Base-by-base conservation (phyloP, 1,284 basidiomycete species). In the Malassezia psittaci region DNA sequence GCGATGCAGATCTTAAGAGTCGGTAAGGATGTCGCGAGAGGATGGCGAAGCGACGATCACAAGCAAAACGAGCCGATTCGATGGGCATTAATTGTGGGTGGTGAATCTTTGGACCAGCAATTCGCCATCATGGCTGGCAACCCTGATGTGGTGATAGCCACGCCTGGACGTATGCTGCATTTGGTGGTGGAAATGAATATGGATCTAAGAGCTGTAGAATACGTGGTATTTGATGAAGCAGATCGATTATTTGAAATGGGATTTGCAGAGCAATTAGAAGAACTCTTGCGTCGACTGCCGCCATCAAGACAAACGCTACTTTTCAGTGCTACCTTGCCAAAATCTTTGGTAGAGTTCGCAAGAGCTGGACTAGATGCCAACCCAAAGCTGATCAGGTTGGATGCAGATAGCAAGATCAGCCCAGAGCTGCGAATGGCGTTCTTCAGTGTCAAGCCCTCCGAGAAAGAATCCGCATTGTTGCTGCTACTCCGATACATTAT, bases 241-340 rank as follows among this genome's bases (percentile, higher is more conserved):
- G 94, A 99, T 76, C 78, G 90, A 35, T 81, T 96, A 12, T 98
- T 98, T 74, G 94, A 98, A 72, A 90, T 96, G 85, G 93, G 93
- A 13, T 98, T 98, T 74, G 87, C 89, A 66, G 83, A 85, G 3
- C 88, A 94, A 48, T 79, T 98, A 33, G 85, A 85, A 55, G 93
- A 96, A 76, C 90, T 96, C 64, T 79, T 96, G 3, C 81, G 85
- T 64, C 86, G 90, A 29, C 83, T 98, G 35, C 90, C 93, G 12
- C 66, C 84, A 0, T 82, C 83, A 4, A 83, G 94, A 19, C 94
- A 98, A 76, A 94, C 90, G 2, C 81, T 93, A 33, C 81, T 96
- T 3, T 96, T 96, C 77, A 96, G 90, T 1, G 94, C 94, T 0
- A 98, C 94, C 0, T 79, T 99, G 3, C 94, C 94, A 1, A 91